These are phyloP conservation scores for Rhodotorula sp. DNA, from an alignment of 1,284 basidiomycete genomes.

Conservation along the genomic window DNA sequence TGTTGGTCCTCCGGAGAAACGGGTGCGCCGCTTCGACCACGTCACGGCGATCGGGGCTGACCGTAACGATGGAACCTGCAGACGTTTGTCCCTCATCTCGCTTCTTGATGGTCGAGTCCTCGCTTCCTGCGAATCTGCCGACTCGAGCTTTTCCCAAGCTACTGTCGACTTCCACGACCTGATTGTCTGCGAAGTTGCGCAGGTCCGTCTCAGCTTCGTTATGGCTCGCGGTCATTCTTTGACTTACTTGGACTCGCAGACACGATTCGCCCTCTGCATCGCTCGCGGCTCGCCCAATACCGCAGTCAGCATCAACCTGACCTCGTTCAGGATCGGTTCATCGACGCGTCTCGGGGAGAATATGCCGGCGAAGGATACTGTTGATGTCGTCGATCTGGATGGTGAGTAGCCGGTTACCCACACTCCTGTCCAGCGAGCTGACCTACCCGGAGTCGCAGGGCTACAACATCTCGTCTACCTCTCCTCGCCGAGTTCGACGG, in stretches of 20 bases:
- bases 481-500: too few species aligned
- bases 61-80: neutral
- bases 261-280: constrained; percentile 9
- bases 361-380: too few species aligned
- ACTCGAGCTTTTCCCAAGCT: neutral
- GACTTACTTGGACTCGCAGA: neutral
- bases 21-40: constrained; percentile 22
- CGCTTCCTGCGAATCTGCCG: constrained; percentile 7
- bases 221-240: neutral
- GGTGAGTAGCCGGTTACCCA: too few species aligned
- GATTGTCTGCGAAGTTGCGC: neutral
- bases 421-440: too few species aligned
- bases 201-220: neutral
- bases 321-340: too few species aligned
- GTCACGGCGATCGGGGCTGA: neutral
- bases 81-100: constrained; percentile 26
- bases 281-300: neutral
- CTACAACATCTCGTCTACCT: too few species aligned
- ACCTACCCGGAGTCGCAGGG: too few species aligned
- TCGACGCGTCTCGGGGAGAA: too few species aligned
- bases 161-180: constrained; percentile 5
- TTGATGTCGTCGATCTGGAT: too few species aligned
- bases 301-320: neutral
- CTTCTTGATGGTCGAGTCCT: constrained; percentile 24
- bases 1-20: constrained; percentile 20